These are phyloP conservation scores for Sodiomyces alkalinus DNA, from an alignment of 2,329 filamentous ascomycete species.

Conservation along the genomic window DNA sequence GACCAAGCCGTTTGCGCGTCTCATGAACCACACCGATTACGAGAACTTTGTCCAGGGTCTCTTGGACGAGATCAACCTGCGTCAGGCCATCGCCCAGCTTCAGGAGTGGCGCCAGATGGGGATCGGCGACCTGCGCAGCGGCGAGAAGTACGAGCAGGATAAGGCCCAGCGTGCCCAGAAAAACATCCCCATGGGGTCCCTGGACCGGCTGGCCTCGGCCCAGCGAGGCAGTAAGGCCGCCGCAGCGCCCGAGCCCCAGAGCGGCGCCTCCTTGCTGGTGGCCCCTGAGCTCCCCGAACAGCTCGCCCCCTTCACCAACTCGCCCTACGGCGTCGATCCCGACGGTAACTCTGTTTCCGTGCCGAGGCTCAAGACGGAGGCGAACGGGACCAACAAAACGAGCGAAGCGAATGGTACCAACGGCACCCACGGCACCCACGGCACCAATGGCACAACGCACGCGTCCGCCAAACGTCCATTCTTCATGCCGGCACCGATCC, in stretches of 20 bases:
- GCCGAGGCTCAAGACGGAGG: too few relatives aligned
- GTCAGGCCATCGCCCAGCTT: conserved; percentile 76
- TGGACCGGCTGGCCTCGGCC: conserved; percentile 67
- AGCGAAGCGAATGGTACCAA: conserved; percentile 41
- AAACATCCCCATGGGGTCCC: conserved; percentile 56
- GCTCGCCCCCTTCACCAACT: conserved; percentile 19
- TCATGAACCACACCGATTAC: conserved; percentile 92
- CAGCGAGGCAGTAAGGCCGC: conserved; percentile 54
- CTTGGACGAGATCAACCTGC: conserved; percentile 79
- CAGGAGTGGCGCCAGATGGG: conserved; percentile 85
- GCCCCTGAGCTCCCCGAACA: conserved; percentile 62
- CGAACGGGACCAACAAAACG: conserved; percentile 13
- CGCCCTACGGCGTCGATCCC: conserved; percentile 10
- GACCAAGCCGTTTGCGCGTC: conserved; percentile 86
- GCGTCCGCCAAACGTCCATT: too few relatives aligned
- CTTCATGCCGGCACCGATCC: conserved; percentile 39
- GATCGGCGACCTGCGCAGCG: conserved; percentile 70
- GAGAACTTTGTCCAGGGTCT: conserved; percentile 72
- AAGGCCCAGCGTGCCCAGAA: conserved; percentile 64
- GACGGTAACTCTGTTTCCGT: too few relatives aligned
- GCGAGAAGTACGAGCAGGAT: conserved; percentile 85
- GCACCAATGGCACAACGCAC: conserved; percentile 25
- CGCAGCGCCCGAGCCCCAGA: conserved; percentile 49
- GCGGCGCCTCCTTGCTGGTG: conserved; percentile 62
- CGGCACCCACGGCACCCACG: too few relatives aligned